Conservation (phyloP, 2,329 filamentous ascomycete species). For the Shiraia sp. region DNA sequence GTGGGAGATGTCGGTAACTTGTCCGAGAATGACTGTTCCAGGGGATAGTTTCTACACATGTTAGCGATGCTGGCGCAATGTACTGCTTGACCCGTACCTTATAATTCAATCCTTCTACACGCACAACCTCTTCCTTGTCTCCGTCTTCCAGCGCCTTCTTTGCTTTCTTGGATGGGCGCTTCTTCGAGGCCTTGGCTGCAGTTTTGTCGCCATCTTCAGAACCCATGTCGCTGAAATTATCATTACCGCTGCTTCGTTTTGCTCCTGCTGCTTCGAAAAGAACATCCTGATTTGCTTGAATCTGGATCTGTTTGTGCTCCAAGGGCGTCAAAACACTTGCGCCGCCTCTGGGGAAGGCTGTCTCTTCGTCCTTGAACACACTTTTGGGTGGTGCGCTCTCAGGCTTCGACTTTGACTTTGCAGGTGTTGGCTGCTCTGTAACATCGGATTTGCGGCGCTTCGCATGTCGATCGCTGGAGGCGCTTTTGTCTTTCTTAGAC, state of each 20-base stretch:
- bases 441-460: slow-evolving; percentile 45
- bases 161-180: slow-evolving; percentile 53
- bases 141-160: slow-evolving; percentile 47
- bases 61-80: slow-evolving; percentile 13
- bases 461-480: slow-evolving; percentile 34
- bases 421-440: slow-evolving; percentile 27
- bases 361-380: slow-evolving; percentile 75
- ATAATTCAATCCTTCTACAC: slow-evolving; percentile 85
- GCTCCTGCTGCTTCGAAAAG: slow-evolving; percentile 78
- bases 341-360: slow-evolving; percentile 88
- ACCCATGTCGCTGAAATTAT: slow-evolving; percentile 51
- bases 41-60: slow-evolving; percentile 71
- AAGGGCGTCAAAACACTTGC: slow-evolving; percentile 88
- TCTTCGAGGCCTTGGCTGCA: slow-evolving; percentile 54
- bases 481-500: slow-evolving; percentile 36
- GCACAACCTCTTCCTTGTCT: slow-evolving; percentile 58
- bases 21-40: slow-evolving; percentile 85
- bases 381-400: slow-evolving; percentile 43
- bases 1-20: slow-evolving; percentile 78
- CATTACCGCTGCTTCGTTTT: slow-evolving; percentile 55
- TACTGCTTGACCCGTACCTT: slow-evolving; percentile 63
- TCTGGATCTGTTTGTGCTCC: slow-evolving; percentile 94
- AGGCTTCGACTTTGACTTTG: slow-evolving; percentile 29
- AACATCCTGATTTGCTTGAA: slow-evolving; percentile 90
- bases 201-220: slow-evolving; percentile 47